These are phyloP conservation scores for Eleusine coracana DNA, from an alignment of 176 grass and related monocot species.

Conservation along the genomic window DNA sequence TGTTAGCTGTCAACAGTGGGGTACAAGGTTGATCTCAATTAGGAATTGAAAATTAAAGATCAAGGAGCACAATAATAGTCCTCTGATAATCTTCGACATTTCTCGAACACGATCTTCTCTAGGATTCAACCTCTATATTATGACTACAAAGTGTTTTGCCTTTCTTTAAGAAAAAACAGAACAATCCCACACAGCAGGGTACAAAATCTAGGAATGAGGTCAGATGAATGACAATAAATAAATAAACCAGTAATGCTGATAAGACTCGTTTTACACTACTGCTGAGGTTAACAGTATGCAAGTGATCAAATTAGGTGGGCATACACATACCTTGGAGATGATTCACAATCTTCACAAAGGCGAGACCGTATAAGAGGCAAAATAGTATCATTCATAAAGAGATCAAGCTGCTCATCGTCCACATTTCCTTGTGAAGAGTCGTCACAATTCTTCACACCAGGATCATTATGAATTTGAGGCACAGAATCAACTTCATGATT, in stretches of 20 bases:
- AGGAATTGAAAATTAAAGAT: background rate
- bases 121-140: background rate
- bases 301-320: constrained; percentile 8
- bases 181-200: background rate
- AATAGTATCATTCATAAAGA: constrained; percentile 59
- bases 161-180: background rate
- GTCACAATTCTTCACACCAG: constrained; percentile 13
- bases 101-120: background rate
- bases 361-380: constrained; percentile 72
- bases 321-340: constrained; percentile 71
- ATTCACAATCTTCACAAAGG: constrained; percentile 76
- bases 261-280: background rate
- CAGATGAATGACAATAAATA: constrained; percentile 17
- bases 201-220: constrained; percentile 13
- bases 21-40: constrained; percentile 19
- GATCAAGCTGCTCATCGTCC: constrained; percentile 51
- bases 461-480: constrained; percentile 15
- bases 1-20: background rate
- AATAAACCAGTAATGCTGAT: background rate
- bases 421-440: constrained; percentile 43
- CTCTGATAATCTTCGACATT: background rate
- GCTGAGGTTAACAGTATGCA: background rate
- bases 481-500: constrained; percentile 21
- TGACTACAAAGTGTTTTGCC: background rate
- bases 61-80: constrained; percentile 3